These are phyloP conservation scores for Aureobasidium sp. DNA, from an alignment of 2,329 filamentous ascomycete species.

Conservation along the genomic window DNA sequence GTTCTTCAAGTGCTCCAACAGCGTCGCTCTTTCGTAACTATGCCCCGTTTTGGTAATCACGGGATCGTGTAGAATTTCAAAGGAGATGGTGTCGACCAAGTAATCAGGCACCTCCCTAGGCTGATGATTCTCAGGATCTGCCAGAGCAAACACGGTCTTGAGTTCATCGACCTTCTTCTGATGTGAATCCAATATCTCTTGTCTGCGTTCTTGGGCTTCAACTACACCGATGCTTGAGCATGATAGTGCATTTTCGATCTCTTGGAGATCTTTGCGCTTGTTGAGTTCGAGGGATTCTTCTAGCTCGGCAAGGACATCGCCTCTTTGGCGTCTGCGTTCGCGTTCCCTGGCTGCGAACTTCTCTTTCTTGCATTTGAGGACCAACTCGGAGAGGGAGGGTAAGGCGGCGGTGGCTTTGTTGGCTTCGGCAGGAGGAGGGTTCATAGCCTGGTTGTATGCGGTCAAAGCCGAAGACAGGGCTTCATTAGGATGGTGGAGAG, in stretches of 20 bases:
- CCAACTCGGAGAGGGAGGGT: slow-evolving; percentile 55
- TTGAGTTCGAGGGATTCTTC: slow-evolving; percentile 46
- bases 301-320: slow-evolving; percentile 54
- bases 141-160: slow-evolving; percentile 40
- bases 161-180: slow-evolving; percentile 39
- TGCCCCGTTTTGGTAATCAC: slow-evolving; percentile 73
- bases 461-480: slow-evolving; percentile 62
- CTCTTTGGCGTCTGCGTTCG: slow-evolving; percentile 48
- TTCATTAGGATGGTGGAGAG: slow-evolving; percentile 62
- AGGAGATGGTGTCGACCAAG: slow-evolving; percentile 68
- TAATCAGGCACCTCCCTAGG: slow-evolving; percentile 63
- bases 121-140: slow-evolving; percentile 38
- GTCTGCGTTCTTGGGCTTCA: slow-evolving; percentile 41
- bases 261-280: slow-evolving; percentile 36
- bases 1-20: slow-evolving; percentile 76
- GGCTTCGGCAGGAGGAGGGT: slow-evolving; percentile 53
- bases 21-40: slow-evolving; percentile 79
- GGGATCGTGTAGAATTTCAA: slow-evolving; percentile 58
- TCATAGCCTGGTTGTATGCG: slow-evolving; percentile 55
- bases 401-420: slow-evolving; percentile 26
- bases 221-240: slow-evolving; percentile 35
- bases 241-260: slow-evolving; percentile 24
- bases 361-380: slow-evolving; percentile 75
- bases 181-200: slow-evolving; percentile 36
- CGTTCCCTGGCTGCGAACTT: slow-evolving; percentile 74